Conservation (phyloP, 345 rosid genomes). For the Euclidium syriacum region DNA sequence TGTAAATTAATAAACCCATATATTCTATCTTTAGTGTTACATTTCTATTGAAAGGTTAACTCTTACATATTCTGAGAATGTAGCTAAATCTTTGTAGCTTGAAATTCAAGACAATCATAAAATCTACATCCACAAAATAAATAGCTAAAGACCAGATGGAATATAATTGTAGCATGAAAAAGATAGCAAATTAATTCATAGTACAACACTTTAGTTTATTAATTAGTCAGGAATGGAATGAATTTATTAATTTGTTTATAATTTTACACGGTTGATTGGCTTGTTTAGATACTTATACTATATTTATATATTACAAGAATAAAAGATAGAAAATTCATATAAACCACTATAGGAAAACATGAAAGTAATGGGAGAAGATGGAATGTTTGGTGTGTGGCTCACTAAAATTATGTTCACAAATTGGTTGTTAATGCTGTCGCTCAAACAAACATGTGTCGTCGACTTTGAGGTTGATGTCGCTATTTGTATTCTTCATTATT, state of each 20-base stretch:
- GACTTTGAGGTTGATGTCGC: constrained; percentile 5
- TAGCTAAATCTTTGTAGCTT: neutral
- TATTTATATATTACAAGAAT: neutral
- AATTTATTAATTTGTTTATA: no score
- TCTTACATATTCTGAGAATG: neutral
- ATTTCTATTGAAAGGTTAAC: neutral
- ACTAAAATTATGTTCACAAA: constrained; percentile 5
- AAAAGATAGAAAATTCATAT: neutral
- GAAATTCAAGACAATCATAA: neutral
- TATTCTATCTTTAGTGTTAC: neutral
- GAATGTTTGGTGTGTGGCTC: constrained; percentile 1
- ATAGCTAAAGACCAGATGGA: neutral
- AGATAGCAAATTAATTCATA: no score
- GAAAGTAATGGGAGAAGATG: neutral
- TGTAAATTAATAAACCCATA: constrained; percentile 8
- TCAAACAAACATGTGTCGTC: constrained; percentile 21
- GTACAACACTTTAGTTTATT: no score
- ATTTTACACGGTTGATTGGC: no score
- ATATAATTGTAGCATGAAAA: neutral
- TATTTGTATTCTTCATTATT: no score
- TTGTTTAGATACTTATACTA: no score
- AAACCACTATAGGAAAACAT: neutral
- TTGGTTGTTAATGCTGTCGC: constrained; percentile 13
- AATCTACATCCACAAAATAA: neutral
- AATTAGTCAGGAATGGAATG: no score